Conservation (phyloP, 1,284 basidiomycete species). For the Coniferiporia sulphurascens region DNA sequence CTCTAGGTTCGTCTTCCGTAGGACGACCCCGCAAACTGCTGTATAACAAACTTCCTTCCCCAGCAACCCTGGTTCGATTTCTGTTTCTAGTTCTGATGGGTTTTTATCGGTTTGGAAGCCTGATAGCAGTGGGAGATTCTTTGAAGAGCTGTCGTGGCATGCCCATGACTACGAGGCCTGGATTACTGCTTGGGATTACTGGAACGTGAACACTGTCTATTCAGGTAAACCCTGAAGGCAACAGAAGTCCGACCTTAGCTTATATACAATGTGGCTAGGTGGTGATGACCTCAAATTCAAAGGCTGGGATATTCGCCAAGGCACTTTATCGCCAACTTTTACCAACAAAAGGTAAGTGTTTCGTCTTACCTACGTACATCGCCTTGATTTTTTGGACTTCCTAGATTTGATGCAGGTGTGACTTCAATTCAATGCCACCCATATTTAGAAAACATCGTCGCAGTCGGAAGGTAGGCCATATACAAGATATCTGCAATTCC, state of each 20-base stretch:
- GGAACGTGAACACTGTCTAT: conserved; percentile 74
- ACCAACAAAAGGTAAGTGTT: conserved; percentile 62
- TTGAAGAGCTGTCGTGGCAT: conserved; percentile 59
- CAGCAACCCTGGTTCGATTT: conserved; percentile 52
- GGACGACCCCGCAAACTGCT: conserved; percentile 6
- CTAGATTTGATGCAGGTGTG: conserved; percentile 88
- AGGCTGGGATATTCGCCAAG: conserved; percentile 85
- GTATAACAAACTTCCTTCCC: neutral
- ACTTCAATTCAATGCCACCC: conserved; percentile 89
- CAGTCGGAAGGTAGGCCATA: conserved; percentile 79
- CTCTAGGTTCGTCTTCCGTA: conserved; percentile 6
- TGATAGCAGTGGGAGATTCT: conserved; percentile 37
- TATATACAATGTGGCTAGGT: conserved; percentile 42
- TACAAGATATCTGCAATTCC: neutral
- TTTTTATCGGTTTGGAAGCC: conserved; percentile 57
- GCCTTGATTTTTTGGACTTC: neutral
- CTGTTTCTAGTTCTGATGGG: conserved; percentile 81
- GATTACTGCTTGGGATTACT: conserved; percentile 89
- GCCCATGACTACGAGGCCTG: conserved; percentile 96
- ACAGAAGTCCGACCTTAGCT: neutral
- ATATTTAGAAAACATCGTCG: conserved; percentile 73
- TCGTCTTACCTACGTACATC: neutral
- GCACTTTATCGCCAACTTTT: conserved; percentile 57
- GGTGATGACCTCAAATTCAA: conserved; percentile 92
- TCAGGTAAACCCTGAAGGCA: conserved; percentile 53